phyloP scores from a whole-genome alignment of 345 rosid genomes.

The Eucalyptus brandiana region DNA sequence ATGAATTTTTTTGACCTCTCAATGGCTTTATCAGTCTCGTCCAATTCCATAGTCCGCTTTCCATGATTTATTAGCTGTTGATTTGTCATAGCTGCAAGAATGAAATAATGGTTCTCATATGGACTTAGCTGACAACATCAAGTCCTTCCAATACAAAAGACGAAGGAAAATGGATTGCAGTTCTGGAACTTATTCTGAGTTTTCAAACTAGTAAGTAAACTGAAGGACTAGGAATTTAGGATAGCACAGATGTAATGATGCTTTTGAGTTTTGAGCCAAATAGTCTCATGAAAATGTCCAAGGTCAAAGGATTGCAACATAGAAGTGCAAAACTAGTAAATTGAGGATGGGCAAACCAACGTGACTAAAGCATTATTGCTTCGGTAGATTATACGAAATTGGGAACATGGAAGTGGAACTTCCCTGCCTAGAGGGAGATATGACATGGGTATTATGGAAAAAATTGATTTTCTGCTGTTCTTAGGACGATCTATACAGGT shows the following conservation, averaged over 20 bases:
- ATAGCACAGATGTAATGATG: not conserved
- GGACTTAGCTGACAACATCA: not conserved
- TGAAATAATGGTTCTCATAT: not conserved
- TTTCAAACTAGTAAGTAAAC: not conserved
- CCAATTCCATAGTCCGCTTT: slow-evolving; percentile 48
- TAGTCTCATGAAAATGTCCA: not conserved
- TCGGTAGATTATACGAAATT: not conserved
- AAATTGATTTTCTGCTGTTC: not conserved
- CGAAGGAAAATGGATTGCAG: not conserved
- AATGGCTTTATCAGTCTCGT: slow-evolving; percentile 93
- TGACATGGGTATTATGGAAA: not conserved
- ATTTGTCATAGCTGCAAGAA: slow-evolving; percentile 71
- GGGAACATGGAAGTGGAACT: not conserved
- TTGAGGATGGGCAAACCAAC: not conserved
- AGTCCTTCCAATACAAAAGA: not conserved
- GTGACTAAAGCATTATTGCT: not conserved
- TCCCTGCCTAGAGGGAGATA: not conserved
- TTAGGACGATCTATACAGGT: not conserved
- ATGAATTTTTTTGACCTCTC: slow-evolving; percentile 70
- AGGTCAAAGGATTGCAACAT: not conserved
- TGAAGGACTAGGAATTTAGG: not conserved
- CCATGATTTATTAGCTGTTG: slow-evolving; percentile 69
- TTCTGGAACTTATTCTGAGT: not conserved
- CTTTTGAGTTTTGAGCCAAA: not conserved
- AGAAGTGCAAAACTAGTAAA: not conserved